Evolutionary conservation across 2,329 filamentous ascomycete genomes (phyloP).

Genomic region (Tolypocladium ophioglossoides): DNA sequence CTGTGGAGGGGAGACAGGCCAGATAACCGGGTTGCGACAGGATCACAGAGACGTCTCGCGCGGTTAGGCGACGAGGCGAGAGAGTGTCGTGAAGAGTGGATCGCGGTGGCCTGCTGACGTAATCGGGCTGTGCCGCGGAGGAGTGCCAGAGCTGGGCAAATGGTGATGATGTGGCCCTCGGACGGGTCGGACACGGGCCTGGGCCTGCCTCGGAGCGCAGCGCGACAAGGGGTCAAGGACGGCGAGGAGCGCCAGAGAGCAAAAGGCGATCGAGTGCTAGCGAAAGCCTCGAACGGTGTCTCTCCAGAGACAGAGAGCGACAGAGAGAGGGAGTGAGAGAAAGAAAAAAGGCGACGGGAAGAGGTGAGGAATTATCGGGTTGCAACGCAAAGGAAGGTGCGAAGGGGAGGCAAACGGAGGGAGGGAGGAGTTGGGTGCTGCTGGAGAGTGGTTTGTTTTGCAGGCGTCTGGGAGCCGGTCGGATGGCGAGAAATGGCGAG

Average conservation of each 20-base stretch:
- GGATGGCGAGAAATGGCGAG: not conserved
- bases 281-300: constrained; percentile 30
- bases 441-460: constrained; percentile 5
- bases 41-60: constrained; percentile 4
- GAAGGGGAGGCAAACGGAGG: constrained; percentile 11
- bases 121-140: constrained; percentile 11
- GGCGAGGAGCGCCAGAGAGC: constrained; percentile 1
- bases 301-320: constrained; percentile 10
- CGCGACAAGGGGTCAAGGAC: constrained; percentile 1
- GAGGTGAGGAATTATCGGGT: constrained; percentile 8
- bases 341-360: constrained; percentile 15
- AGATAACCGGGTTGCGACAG: constrained; percentile 8
- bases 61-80: constrained; percentile 1
- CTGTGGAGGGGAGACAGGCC: constrained; percentile 13
- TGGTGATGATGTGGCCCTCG: constrained; percentile 23
- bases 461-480: too few relatives aligned
- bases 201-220: constrained; percentile 2
- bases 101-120: constrained; percentile 18
- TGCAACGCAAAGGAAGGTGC: constrained; percentile 15
- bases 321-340: constrained; percentile 14
- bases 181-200: constrained; percentile 3
- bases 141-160: constrained; percentile 13
- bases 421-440: constrained; percentile 8
- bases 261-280: constrained; percentile 33
- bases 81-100: constrained; percentile 4